These are phyloP conservation scores for Pleurotus giganteus DNA, from an alignment of 768 basidiomycete species.

Conservation along the genomic window DNA sequence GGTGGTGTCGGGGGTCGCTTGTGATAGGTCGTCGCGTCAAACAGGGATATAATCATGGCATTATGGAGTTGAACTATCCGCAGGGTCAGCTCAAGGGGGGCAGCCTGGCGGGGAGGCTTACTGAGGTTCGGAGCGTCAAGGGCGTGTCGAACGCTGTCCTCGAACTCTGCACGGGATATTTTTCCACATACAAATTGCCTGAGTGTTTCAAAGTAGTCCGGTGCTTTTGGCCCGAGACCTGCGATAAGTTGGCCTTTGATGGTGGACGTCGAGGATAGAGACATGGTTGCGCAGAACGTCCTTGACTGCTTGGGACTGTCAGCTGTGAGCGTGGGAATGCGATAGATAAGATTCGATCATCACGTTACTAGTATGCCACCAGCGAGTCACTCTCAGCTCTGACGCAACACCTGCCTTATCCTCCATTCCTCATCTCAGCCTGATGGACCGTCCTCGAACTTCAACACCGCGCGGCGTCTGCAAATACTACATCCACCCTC, in stretches of 20 bases:
- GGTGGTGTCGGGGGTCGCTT: slow-evolving; percentile 68
- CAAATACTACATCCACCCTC: slow-evolving; percentile 56
- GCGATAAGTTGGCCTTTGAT: slow-evolving; percentile 66
- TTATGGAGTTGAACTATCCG: slow-evolving; percentile 74
- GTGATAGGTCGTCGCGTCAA: slow-evolving; percentile 71
- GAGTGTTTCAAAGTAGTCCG: slow-evolving; percentile 61
- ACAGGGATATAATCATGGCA: slow-evolving; percentile 78
- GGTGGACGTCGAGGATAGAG: slow-evolving; percentile 70
- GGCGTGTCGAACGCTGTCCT: slow-evolving; percentile 60
- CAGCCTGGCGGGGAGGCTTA: slow-evolving; percentile 14
- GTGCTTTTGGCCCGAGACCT: slow-evolving; percentile 60
- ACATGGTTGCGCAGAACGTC: slow-evolving; percentile 47
- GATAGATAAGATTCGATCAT: too few relatives aligned
- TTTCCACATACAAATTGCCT: slow-evolving; percentile 64
- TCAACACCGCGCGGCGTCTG: slow-evolving; percentile 73
- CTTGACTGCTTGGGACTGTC: not conserved
- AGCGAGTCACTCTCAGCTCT: too few relatives aligned
- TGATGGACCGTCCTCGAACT: slow-evolving; percentile 50
- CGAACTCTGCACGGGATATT: slow-evolving; percentile 74
- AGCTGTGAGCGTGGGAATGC: too few relatives aligned
- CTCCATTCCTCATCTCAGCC: slow-evolving; percentile 15
- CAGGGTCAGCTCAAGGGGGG: slow-evolving; percentile 1
- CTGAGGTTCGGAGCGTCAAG: slow-evolving; percentile 58
- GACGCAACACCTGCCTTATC: not conserved
- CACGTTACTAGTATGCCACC: too few relatives aligned